Conservation (phyloP, 129 eudicot genomes). For the Erigeron canadensis region DNA sequence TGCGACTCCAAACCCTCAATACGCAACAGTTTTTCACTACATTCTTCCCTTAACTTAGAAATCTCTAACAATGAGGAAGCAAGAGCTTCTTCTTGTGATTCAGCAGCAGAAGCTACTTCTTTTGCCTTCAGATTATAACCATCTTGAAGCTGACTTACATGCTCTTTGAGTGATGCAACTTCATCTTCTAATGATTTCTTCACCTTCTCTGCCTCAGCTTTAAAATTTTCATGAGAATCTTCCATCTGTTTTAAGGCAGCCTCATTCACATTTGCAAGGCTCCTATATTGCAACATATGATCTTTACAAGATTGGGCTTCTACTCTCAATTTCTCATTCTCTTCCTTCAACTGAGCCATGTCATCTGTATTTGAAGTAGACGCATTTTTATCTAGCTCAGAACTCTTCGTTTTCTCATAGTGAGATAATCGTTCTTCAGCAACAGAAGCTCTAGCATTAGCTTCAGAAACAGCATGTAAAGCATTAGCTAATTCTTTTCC, state of each 20-base stretch:
- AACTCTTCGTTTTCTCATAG: slow-evolving; percentile 49
- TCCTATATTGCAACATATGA: slow-evolving; percentile 89
- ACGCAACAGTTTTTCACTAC: slow-evolving; percentile 43
- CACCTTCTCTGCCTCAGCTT: slow-evolving; percentile 61
- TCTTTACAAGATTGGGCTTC: slow-evolving; percentile 64
- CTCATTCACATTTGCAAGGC: slow-evolving; percentile 84
- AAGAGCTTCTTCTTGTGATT: slow-evolving; percentile 72
- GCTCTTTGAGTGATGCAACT: slow-evolving; percentile 53
- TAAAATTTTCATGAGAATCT: slow-evolving; percentile 57
- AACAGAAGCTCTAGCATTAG: slow-evolving; percentile 76
- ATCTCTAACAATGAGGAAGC: slow-evolving; percentile 56
- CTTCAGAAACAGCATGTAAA: slow-evolving; percentile 64
- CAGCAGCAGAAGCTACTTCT: slow-evolving; percentile 65
- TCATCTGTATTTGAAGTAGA: slow-evolving; percentile 42
- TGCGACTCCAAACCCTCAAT: slow-evolving; percentile 57
- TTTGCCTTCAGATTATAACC: slow-evolving; percentile 55
- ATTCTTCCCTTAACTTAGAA: slow-evolving; percentile 60
- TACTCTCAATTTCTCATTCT: slow-evolving; percentile 59
- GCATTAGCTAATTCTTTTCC: slow-evolving; percentile 67
- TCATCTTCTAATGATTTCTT: slow-evolving; percentile 73
- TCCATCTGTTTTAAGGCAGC: slow-evolving; percentile 84
- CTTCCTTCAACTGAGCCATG: slow-evolving; percentile 46
- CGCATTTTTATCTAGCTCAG: slow-evolving; percentile 28
- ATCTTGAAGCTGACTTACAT: slow-evolving; percentile 59
- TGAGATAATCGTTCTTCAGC: slow-evolving; percentile 81